Conservation (phyloP, 2,329 filamentous ascomycete genomes). For the Fusarium devonianum region DNA sequence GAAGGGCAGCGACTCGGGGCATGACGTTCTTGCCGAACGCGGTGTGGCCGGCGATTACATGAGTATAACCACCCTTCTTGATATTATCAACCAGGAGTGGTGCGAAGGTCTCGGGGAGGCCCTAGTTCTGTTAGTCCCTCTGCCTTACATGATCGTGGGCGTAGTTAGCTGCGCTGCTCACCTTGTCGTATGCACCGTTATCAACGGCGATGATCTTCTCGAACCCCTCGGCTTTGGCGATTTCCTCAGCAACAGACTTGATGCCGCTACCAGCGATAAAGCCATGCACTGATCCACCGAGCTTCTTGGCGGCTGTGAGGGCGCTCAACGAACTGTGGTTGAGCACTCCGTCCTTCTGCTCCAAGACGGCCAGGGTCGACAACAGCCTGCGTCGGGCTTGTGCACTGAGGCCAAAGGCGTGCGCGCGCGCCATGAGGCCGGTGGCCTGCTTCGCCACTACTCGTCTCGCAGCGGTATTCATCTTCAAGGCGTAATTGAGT, state of each 20-base stretch:
- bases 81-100: slow-evolving; percentile 94
- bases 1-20: slow-evolving; percentile 86
- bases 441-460: slow-evolving; percentile 39
- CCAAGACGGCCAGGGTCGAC: slow-evolving; percentile 88
- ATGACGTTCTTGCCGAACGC: slow-evolving; percentile 96
- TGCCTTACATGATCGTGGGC: not conserved
- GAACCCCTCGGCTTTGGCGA: slow-evolving; percentile 86
- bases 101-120: slow-evolving; percentile 93
- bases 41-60: slow-evolving; percentile 88
- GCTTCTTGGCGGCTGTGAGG: slow-evolving; percentile 83
- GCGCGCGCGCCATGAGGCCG: slow-evolving; percentile 40
- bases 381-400: slow-evolving; percentile 62
- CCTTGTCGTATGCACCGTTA: slow-evolving; percentile 91
- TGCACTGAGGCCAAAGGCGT: slow-evolving; percentile 40
- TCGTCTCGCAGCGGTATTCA: slow-evolving; percentile 45
- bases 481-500: slow-evolving; percentile 32
- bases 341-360: slow-evolving; percentile 90
- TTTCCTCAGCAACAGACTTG: slow-evolving; percentile 79
- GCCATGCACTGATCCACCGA: slow-evolving; percentile 84
- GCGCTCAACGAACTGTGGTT: slow-evolving; percentile 83
- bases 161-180: slow-evolving; percentile 45
- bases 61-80: slow-evolving; percentile 92
- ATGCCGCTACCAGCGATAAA: slow-evolving; percentile 85
- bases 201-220: slow-evolving; percentile 92
- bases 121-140: slow-evolving; percentile 56